Evolutionary conservation across 2,329 filamentous ascomycete species (phyloP), one percentile per base, ranked within the genome.

Genomic region (Teratosphaeria gauchensis): DNA sequence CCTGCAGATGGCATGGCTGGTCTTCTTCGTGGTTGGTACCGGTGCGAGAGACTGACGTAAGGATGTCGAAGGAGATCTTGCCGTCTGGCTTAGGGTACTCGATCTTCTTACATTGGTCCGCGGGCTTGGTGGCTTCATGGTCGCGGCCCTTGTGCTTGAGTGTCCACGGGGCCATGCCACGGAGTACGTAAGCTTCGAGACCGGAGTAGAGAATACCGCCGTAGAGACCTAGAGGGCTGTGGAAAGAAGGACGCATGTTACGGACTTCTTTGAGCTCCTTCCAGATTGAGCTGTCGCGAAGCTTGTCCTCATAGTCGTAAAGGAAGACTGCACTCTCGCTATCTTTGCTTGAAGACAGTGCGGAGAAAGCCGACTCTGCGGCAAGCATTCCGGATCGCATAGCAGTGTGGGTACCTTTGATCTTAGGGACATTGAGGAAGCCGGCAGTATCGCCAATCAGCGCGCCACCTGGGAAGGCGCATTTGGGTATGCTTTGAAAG

Each of bases 21-120:
- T 99, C 94, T 76, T 99, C 94, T 75, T 97, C 94, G 75, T 99
- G 94, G 76, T 97, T 97, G 33, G 94, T 99, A 46, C 94, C 94
- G 4, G 94, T 97, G 59, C 94, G 85, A 65, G 88, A 95, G 14
- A 99, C 94, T 69, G 89, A 95, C 1, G 94, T 99, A 71, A 99
- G 76, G 65, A 99, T 95, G 72, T 99, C 94, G 71, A 99, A 99
- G 64, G 85, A 90, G 72, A 99, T 86, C 77, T 95, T 88, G 65
- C 91, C 91, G 72, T 99, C 94, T 1, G 94, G 94, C 78, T 97
- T 99, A 57, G 90, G 89, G 71, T 99, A 99, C 71, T 95, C 90
- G 69, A 99, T 97, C 79, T 94, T 95, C 66, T 82, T 76, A 76
- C 84, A 92, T 69, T 88, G 73, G 66, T 91, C 88, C 14, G 92